Conservation (phyloP, 179 eudicot genomes). For the Heliamphora pulchella region DNA sequence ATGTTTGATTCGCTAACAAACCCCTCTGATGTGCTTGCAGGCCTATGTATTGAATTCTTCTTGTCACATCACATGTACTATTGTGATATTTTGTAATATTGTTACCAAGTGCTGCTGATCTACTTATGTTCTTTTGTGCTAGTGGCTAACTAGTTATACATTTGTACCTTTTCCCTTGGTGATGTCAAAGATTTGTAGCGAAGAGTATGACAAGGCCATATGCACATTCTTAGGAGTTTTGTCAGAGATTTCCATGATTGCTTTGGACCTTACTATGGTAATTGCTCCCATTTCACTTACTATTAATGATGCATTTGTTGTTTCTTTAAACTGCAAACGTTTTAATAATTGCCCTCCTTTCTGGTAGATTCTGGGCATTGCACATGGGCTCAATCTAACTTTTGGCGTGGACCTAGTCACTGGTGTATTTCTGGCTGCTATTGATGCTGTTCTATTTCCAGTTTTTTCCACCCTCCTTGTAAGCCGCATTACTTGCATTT, state of each 20-base stretch:
- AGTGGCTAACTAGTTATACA: neutral
- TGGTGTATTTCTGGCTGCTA: constrained; percentile 60
- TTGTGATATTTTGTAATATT: neutral
- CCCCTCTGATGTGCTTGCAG: too few relatives aligned
- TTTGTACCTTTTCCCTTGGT: constrained; percentile 19
- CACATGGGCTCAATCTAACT: constrained; percentile 66
- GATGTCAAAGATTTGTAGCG: constrained; percentile 59
- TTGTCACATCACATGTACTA: neutral
- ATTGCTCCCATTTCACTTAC: constrained; percentile 1
- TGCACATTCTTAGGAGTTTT: constrained; percentile 69
- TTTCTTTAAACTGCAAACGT: neutral
- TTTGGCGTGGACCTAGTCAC: constrained; percentile 68
- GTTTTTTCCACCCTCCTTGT: constrained; percentile 65
- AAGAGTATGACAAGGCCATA: constrained; percentile 61
- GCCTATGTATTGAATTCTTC: neutral
- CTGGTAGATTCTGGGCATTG: constrained; percentile 76
- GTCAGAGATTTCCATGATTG: constrained; percentile 69
- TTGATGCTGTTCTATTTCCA: constrained; percentile 60
- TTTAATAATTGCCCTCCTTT: constrained; percentile 16
- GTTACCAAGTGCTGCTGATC: neutral
- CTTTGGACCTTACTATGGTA: constrained; percentile 81
- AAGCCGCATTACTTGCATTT: constrained; percentile 20
- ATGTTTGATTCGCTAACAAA: too few relatives aligned
- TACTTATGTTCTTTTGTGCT: neutral
- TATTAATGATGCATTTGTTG: constrained; percentile 4